These are phyloP conservation scores for Artemisia argyi DNA, from an alignment of 129 eudicot genomes.

Conservation along the genomic window DNA sequence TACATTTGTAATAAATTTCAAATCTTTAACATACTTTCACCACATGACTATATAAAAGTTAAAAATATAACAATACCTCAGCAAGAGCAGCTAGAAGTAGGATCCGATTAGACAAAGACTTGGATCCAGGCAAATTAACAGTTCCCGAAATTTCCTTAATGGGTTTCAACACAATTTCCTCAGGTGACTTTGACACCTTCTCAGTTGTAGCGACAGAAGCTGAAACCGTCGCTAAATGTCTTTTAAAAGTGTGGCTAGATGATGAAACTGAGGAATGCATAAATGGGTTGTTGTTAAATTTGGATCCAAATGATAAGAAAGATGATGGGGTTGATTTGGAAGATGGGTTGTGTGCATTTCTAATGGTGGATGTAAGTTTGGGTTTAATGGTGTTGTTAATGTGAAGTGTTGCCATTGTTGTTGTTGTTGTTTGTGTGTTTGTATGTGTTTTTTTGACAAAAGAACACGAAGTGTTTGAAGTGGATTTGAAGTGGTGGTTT, in stretches of 20 bases:
- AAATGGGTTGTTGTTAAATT: constrained; percentile 35
- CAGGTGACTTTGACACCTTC: constrained; percentile 74
- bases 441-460: not conserved
- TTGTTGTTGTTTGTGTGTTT: not conserved
- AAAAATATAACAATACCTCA: constrained; percentile 42
- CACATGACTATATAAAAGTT: too few species aligned
- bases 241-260: constrained; percentile 25
- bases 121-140: constrained; percentile 85
- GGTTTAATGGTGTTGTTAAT: constrained; percentile 27
- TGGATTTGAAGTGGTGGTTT: constrained; percentile 19
- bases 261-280: constrained; percentile 24
- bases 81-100: constrained; percentile 91
- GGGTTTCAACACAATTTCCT: constrained; percentile 90
- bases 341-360: constrained; percentile 18
- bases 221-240: constrained; percentile 26
- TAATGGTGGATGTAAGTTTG: constrained; percentile 29
- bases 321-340: constrained; percentile 37
- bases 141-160: constrained; percentile 87
- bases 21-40: too few species aligned
- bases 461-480: not conserved
- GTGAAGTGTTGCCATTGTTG: constrained; percentile 29
- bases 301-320: constrained; percentile 47
- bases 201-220: constrained; percentile 73
- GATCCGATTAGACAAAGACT: constrained; percentile 86
- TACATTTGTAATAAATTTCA: too few species aligned